These are phyloP conservation scores for Pestalotiopsis sp. DNA, from an alignment of 2,329 filamentous ascomycete genomes.

Conservation along the genomic window DNA sequence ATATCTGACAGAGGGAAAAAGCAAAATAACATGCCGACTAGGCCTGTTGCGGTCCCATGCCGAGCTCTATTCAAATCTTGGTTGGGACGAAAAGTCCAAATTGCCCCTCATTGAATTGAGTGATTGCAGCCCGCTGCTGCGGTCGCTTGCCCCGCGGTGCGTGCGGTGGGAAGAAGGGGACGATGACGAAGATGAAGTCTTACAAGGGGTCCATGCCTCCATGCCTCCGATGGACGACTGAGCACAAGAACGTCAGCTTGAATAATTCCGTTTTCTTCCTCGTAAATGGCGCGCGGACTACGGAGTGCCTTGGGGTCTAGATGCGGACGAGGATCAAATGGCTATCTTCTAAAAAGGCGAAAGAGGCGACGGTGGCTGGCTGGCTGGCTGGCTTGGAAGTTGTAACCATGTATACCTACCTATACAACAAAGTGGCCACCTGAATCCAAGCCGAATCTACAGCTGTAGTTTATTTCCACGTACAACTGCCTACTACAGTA, in stretches of 20 bases:
- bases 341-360: not conserved
- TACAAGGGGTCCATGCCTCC: not conserved
- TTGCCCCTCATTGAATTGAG: not conserved
- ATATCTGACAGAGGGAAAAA: not conserved
- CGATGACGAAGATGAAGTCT: not conserved
- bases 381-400: not conserved
- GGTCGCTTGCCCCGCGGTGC: not conserved
- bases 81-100: not conserved
- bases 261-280: not conserved
- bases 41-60: not conserved
- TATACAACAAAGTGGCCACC: not conserved
- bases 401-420: not conserved
- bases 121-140: too few relatives aligned
- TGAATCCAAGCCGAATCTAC: conserved; percentile 2
- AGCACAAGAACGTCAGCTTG: not conserved
- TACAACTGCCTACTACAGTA: not conserved
- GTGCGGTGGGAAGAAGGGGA: not conserved
- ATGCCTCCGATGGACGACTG: not conserved
- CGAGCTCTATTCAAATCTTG: not conserved
- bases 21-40: not conserved
- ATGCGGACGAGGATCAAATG: not conserved
- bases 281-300: not conserved
- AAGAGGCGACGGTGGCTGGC: not conserved
- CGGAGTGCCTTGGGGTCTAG: not conserved
- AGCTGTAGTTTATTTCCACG: not conserved